Evolutionary conservation across 2,329 filamentous ascomycete species (phyloP).

Genomic region (Cladosporium oxysporum): DNA sequence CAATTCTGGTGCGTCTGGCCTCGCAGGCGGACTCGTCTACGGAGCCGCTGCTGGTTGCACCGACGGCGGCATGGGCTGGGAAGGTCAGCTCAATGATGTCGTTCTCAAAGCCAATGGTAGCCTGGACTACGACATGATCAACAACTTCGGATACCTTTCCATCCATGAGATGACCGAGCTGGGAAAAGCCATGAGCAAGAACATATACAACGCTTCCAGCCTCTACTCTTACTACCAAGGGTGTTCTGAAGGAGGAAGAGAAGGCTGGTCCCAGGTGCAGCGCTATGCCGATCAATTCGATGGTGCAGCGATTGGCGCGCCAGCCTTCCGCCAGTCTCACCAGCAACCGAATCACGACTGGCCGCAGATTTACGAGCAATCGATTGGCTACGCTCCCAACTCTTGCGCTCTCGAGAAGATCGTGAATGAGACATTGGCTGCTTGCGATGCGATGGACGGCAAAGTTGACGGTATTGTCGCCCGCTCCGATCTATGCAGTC

Average conservation of each 20-base stretch:
- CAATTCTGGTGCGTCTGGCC: slow-evolving; percentile 35
- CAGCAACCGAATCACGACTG: slow-evolving; percentile 51
- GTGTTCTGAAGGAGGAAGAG: slow-evolving; percentile 56
- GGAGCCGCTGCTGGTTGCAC: slow-evolving; percentile 54
- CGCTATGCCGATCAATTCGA: slow-evolving; percentile 53
- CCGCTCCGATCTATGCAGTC: slow-evolving; percentile 50
- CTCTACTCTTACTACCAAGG: slow-evolving; percentile 56
- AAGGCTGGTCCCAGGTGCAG: slow-evolving; percentile 54
- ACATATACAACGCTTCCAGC: slow-evolving; percentile 41
- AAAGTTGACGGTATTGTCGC: slow-evolving; percentile 56
- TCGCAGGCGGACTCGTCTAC: slow-evolving; percentile 42
- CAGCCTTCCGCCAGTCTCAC: slow-evolving; percentile 50
- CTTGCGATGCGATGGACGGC: slow-evolving; percentile 59
- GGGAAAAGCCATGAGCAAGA: slow-evolving; percentile 47
- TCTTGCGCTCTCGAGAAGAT: slow-evolving; percentile 54
- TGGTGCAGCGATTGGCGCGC: slow-evolving; percentile 49
- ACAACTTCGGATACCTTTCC: slow-evolving; percentile 55
- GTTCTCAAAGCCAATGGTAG: slow-evolving; percentile 46
- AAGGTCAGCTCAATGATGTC: slow-evolving; percentile 31
- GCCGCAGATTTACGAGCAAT: slow-evolving; percentile 43
- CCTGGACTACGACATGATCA: slow-evolving; percentile 52
- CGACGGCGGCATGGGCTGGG: slow-evolving; percentile 54
- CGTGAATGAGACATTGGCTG: slow-evolving; percentile 55
- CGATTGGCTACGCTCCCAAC: slow-evolving; percentile 44
- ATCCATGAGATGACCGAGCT: slow-evolving; percentile 54